Evolutionary conservation across 805 yeast genomes (phyloP), one percentile per base, ranked within the genome.

Genomic region (Maudiozyma bulderi): DNA sequence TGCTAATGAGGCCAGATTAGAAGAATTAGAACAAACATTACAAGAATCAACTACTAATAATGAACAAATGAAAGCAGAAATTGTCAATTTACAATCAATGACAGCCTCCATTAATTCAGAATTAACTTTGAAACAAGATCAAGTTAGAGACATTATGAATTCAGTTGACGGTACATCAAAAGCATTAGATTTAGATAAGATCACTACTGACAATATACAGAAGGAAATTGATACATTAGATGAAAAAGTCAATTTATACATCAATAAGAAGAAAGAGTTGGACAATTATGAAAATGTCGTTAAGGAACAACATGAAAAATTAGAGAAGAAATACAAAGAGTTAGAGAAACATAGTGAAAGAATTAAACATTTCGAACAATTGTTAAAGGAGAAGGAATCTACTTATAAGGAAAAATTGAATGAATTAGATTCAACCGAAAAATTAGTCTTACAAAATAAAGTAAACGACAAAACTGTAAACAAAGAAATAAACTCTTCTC

Each of bases 11-110:
- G 64, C 80, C 0, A 80, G 83, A 54, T 71, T 84, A 53, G 79
- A 80, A 54, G 77, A 75, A 40, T 68, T 82, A 46, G 84, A 84
- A 57, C 63, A 73, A 5, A 74, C 76, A n/a, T 70, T 82, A 44
- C 86, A 82, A 47, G 79, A 77, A 44, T 75, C 82, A 13, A 86
- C 85, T 65, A 77, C 77, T 57, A 77, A 77, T 54, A 86, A 84
- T 54, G 72, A 79, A 13, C 60, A 75, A 2, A 67, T 84, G 57
- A 84, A 82, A 56, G 91, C 85, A 54, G 79, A 77, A 53, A 73
- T 89, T 47, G 82, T 83, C n/a, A 67, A 68, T 35, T 67, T 84
- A 61, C 84, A 82, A 59, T 81, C 86, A 5, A 86, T 84, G 65
- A 75, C 81, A 35, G 75, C 74, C 15, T 81, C 79, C 47, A 62